phyloP scores from a whole-genome alignment of 306 rosid species.

The Quercus ilex region DNA sequence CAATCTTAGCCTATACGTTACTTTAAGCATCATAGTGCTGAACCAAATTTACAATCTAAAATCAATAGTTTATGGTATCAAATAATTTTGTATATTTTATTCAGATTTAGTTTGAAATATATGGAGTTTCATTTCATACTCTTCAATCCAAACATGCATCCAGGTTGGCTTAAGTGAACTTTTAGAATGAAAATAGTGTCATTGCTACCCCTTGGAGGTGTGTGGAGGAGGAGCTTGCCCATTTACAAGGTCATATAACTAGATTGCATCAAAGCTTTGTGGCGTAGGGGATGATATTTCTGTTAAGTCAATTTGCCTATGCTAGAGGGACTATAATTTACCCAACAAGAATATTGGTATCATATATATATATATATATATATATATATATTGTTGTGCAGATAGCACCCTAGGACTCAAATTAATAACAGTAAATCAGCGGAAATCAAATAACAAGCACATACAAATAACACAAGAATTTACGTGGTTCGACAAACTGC shows the following conservation, averaged over 20 bases:
- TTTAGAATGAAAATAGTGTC: no score
- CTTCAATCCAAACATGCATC: neutral
- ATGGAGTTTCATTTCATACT: neutral
- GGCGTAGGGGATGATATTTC: neutral
- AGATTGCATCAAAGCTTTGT: neutral
- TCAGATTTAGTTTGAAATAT: neutral
- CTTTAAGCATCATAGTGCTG: neutral
- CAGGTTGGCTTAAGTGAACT: neutral
- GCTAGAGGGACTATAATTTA: neutral
- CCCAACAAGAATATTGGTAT: neutral
- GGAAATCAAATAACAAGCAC: no score
- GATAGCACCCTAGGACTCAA: no score
- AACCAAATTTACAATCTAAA: neutral
- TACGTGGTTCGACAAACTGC: no score
- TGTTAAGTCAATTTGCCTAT: neutral
- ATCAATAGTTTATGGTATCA: neutral
- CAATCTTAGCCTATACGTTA: neutral
- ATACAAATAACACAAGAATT: no score
- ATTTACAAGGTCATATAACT: no score
- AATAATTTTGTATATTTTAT: neutral
- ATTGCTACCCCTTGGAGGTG: no score
- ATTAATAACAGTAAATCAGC: no score
- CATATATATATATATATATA: no score
- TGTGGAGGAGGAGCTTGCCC: no score
- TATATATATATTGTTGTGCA: no score